Evolutionary conservation across 352 stramenopile genomes (phyloP).

Genomic region (Phytophthora idaei): DNA sequence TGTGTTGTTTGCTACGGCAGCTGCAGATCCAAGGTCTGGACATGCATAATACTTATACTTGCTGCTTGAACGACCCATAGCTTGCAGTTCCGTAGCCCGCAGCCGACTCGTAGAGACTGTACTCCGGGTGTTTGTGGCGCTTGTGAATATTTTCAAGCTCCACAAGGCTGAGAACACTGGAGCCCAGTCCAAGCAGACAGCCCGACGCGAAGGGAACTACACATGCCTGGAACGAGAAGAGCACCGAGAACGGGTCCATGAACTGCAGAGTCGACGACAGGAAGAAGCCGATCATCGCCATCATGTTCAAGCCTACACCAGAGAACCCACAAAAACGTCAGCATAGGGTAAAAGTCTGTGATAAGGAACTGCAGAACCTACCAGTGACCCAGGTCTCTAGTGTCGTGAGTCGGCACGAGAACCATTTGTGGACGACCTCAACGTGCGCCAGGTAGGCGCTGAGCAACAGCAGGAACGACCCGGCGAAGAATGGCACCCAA

Average conservation of each 20-base stretch:
- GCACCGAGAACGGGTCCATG: conserved; percentile 79
- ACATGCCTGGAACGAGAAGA: conserved; percentile 78
- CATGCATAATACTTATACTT: conserved; percentile 38
- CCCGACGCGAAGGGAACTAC: conserved; percentile 75
- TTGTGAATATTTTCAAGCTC: conserved; percentile 84
- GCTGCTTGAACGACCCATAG: conserved; percentile 46
- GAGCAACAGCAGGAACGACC: conserved; percentile 75
- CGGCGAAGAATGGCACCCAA: conserved; percentile 85
- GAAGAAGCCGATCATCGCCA: conserved; percentile 75
- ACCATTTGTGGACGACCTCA: conserved; percentile 85
- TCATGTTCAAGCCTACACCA: conserved; percentile 58
- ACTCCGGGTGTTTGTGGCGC: conserved; percentile 83
- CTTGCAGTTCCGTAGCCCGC: conserved; percentile 42
- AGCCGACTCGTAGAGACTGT: conserved; percentile 63
- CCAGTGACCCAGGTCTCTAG: conserved; percentile 55
- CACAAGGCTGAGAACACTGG: conserved; percentile 70
- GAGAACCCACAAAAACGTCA: conserved; percentile 21
- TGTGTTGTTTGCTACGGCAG: conserved; percentile 23
- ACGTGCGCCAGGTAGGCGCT: conserved; percentile 83
- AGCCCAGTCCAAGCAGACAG: conserved; percentile 67
- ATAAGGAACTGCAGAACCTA: conserved; percentile 27
- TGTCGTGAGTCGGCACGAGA: conserved; percentile 73
- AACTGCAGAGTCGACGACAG: conserved; percentile 83
- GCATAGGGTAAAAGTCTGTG: conserved; percentile 7
- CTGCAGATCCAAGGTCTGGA: conserved; percentile 21